Percentiles rank a stretch among this genome's conserved stretches.
Conservation (phyloP, 2,329 filamentous ascomycete species). For the Arthrobotrys musiformis region DNA sequence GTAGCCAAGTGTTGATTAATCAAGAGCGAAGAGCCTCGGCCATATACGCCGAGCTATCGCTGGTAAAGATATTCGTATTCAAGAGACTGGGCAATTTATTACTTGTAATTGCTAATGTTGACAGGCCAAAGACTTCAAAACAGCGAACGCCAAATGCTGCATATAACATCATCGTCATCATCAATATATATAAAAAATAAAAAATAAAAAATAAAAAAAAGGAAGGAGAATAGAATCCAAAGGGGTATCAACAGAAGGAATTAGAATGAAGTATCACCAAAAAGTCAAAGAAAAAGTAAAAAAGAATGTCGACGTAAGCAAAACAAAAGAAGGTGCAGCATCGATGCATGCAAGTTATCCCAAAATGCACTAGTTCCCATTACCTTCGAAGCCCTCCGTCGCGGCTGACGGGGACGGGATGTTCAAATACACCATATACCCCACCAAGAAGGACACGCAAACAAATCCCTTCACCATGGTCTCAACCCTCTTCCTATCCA, state of each 20-base stretch:
- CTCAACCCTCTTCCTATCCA: conserved; percentile 24
- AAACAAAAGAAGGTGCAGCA: background rate
- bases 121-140: background rate
- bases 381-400: background rate
- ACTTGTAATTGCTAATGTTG: background rate
- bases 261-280: background rate
- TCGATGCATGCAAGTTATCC: conserved; percentile 6
- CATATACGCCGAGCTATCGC: no score
- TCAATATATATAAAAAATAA: background rate
- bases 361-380: conserved; percentile 13
- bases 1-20: background rate
- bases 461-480: conserved; percentile 33
- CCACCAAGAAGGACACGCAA: conserved; percentile 26
- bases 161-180: background rate
- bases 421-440: conserved; percentile 35
- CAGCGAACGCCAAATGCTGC: background rate
- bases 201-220: background rate
- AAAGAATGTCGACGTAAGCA: background rate
- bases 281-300: background rate
- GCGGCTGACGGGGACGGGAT: background rate
- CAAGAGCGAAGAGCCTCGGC: background rate
- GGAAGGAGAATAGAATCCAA: conserved; percentile 2
- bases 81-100: background rate
- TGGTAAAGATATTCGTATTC: background rate
- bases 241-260: conserved; percentile 29